phyloP scores from a whole-genome alignment of 2,329 filamentous ascomycete genomes.

The Cladophialophora immunda region DNA sequence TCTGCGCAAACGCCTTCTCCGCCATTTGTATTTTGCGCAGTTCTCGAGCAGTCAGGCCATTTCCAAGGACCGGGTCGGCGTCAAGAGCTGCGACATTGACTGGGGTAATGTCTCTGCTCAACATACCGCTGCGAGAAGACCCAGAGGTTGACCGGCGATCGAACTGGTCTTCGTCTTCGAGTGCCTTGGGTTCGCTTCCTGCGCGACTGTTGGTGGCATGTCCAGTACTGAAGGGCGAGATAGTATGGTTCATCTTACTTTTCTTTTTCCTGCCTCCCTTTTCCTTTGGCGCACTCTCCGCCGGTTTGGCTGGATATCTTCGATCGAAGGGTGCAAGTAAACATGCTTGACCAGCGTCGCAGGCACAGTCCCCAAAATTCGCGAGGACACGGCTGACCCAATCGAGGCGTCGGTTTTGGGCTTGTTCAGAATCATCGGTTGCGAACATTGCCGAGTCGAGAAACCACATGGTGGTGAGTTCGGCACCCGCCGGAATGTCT shows the following conservation, averaged over 20 bases:
- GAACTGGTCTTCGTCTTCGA: conserved; percentile 64
- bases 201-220: conserved; percentile 66
- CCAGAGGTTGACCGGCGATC: conserved; percentile 67
- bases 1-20: conserved; percentile 68
- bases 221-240: conserved; percentile 64
- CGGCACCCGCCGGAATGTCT: conserved; percentile 68
- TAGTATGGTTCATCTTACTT: conserved; percentile 54
- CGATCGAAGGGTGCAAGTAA: conserved; percentile 55
- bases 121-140: conserved; percentile 64
- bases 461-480: conserved; percentile 60
- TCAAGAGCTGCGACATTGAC: conserved; percentile 58
- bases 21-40: conserved; percentile 69
- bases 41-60: conserved; percentile 68
- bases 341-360: conserved; percentile 50
- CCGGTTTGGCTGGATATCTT: conserved; percentile 47
- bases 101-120: conserved; percentile 69
- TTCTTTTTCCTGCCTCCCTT: conserved; percentile 60
- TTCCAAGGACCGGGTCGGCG: conserved; percentile 49
- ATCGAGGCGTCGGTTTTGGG: conserved; percentile 47
- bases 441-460: conserved; percentile 46
- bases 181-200: conserved; percentile 64
- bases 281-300: conserved; percentile 51
- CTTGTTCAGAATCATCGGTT: conserved; percentile 36
- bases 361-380: conserved; percentile 60
- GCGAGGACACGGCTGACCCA: conserved; percentile 59